Base-by-base conservation (phyloP, 2,329 filamentous ascomycete genomes). In the Emergomyces africanus region DNA sequence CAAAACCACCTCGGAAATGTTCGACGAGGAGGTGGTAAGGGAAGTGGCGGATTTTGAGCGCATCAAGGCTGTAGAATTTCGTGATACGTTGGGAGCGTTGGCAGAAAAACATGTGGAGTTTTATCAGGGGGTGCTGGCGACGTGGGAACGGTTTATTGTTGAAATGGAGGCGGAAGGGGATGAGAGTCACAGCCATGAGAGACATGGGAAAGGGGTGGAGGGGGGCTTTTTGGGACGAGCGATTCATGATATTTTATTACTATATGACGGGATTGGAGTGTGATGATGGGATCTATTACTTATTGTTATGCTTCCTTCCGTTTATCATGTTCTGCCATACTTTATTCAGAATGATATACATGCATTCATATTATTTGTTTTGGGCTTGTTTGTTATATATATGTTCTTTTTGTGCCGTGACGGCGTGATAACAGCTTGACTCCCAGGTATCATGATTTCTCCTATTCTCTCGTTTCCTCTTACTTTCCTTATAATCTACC, bases 41-140 rank as follows among this genome's bases (percentile, higher is more conserved):
- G 94, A 99, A 72, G 89, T 96, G 0, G 82, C 82, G 23, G 91
- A 96, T 70, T 99, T 99, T 75, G 94, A 99, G 76, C 83, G 91
- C 59, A 97, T 97, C 79, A 99, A 99, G 79, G 85, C 89, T 44
- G 79, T 89, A 48, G 92, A 99, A 78, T 95, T 99, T 74, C 89
- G 89, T 72, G 83, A 87, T 64, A 91, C 94, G 66, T 80, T 99
- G 55, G 90, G 89, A 2, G 85, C 83, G 2, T 74, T 99, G 54
- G 90, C 92, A 0, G 87, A 92, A 68, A 85, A 89, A 20, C 90
- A 99, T 71, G 84, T 95, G 46, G 82, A 84, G 12, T 97, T 96
- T 72, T 99, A 96, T 71, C 83, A 83, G 59, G 83, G 82, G 25
- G 87, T 90, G 5, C 83, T 88, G 55, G 84, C 86, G 58, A 87